Percentiles rank a stretch among this genome's conserved stretches.
These are phyloP conservation scores for Helicocarpus griseus DNA, from an alignment of 2,329 filamentous ascomycete genomes.

Conservation along the genomic window DNA sequence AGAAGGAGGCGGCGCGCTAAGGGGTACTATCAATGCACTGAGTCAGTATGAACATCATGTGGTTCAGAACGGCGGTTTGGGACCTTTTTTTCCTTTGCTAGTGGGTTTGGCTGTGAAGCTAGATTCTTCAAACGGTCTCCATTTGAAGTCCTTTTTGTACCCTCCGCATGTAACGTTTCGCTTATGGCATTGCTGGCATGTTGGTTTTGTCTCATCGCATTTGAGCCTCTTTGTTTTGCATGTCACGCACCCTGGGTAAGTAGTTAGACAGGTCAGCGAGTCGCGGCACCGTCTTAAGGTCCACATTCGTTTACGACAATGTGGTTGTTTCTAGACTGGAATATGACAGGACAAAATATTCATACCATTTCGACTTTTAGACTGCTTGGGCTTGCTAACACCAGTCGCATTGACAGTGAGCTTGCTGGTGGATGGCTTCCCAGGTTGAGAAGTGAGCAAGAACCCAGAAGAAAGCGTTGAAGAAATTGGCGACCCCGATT, in stretches of 20 bases:
- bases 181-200: conserved; percentile 56
- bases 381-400: conserved; percentile 55
- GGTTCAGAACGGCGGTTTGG: conserved; percentile 1
- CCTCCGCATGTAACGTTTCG: conserved; percentile 58
- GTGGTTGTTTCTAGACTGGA: conserved; percentile 10
- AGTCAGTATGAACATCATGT: not conserved
- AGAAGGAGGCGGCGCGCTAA: not conserved
- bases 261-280: not conserved
- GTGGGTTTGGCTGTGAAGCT: conserved; percentile 36
- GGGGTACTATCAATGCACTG: not conserved
- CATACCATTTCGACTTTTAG: conserved; percentile 66
- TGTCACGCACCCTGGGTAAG: conserved; percentile 54
- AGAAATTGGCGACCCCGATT: not conserved
- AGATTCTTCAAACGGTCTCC: conserved; percentile 59
- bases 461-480: not conserved
- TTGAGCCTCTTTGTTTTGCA: conserved; percentile 66
- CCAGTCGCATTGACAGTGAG: conserved; percentile 10
- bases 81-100: conserved; percentile 40
- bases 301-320: not conserved
- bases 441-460: conserved; percentile 18
- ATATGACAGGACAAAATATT: conserved; percentile 11
- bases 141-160: conserved; percentile 69
- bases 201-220: conserved; percentile 63
- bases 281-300: not conserved
- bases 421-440: conserved; percentile 15